Percentiles rank a stretch among this genome's conserved stretches.
Conservation (phyloP, 106 monocot species). For the Phalaenopsis aphrodite region DNA sequence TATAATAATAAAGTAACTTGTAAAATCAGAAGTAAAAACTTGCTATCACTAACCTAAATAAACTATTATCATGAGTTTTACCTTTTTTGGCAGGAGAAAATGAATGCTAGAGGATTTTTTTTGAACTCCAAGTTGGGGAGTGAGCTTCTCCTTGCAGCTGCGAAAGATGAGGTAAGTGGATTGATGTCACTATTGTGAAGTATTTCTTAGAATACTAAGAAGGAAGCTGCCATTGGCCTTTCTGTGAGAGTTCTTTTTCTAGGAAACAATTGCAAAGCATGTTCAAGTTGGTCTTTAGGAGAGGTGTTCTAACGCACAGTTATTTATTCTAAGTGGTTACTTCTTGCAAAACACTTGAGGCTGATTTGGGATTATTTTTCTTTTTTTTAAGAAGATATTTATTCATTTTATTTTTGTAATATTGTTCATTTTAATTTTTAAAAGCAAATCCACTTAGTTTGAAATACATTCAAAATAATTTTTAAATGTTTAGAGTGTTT, state of each 20-base stretch:
- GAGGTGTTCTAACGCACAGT: background rate
- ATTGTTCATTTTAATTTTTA: background rate
- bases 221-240: no score
- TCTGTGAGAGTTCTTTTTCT: no score
- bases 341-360: background rate
- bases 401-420: no score
- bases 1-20: no score
- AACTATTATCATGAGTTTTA: constrained; percentile 4
- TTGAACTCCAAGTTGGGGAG: constrained; percentile 33
- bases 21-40: no score
- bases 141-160: constrained; percentile 62
- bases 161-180: constrained; percentile 67
- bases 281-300: background rate
- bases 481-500: no score
- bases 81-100: constrained; percentile 54
- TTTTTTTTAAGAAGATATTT: no score
- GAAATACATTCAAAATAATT: no score
- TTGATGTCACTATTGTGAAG: background rate
- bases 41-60: background rate
- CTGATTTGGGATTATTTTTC: no score
- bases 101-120: constrained; percentile 64
- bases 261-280: no score
- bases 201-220: no score
- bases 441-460: no score
- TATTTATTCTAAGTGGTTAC: background rate